Conservation (phyloP, 1,284 basidiomycete species). For the Cronartium quercuum region DNA sequence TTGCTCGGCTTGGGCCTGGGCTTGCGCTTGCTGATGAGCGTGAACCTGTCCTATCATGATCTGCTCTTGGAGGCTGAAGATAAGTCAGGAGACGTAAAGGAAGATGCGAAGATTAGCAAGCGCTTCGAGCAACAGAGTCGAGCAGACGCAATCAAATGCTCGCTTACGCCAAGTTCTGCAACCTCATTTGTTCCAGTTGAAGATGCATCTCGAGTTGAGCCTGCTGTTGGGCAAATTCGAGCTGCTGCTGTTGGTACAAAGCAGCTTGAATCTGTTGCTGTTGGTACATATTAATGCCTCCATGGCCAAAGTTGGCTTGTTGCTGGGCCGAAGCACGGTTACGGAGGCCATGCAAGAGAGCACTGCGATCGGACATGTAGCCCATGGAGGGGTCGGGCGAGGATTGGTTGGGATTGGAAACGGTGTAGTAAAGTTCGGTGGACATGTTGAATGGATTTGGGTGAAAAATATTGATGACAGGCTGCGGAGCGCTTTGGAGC, state of each 20-base stretch:
- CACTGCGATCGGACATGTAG: background rate
- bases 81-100: background rate
- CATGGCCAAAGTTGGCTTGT: constrained; percentile 18
- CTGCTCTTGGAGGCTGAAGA: constrained; percentile 29
- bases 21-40: constrained; percentile 33
- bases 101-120: background rate
- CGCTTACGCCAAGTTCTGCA: constrained; percentile 38
- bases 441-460: constrained; percentile 9
- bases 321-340: background rate
- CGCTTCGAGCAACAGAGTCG: background rate
- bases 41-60: constrained; percentile 37
- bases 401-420: constrained; percentile 28
- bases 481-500: too few relatives aligned
- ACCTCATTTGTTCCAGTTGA: constrained; percentile 38
- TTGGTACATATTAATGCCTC: constrained; percentile 30
- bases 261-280: constrained; percentile 38
- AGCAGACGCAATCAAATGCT: background rate
- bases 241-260: constrained; percentile 37
- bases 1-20: constrained; percentile 34
- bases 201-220: constrained; percentile 39
- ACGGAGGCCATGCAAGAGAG: background rate
- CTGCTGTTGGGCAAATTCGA: constrained; percentile 39
- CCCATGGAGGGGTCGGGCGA: constrained; percentile 7
- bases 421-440: constrained; percentile 33
- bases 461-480: background rate